Conservation (phyloP, 352 stramenopile species). For the Halophytophthora batemanensis region DNA sequence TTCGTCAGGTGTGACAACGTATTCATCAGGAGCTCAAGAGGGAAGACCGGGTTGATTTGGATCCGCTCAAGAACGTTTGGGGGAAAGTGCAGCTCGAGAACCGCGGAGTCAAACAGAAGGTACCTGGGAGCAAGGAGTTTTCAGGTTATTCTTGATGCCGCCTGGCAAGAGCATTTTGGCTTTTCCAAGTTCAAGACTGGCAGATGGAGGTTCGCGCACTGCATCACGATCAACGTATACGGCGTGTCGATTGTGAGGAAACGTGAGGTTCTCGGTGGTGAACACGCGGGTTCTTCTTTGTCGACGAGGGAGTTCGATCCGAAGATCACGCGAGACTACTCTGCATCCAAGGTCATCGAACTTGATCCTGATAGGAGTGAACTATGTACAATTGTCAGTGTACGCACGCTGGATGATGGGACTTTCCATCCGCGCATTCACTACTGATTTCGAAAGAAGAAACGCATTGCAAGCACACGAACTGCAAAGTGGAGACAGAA, state of each 20-base stretch:
- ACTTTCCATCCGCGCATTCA: not conserved
- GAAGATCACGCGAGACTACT: not conserved
- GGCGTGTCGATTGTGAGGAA: not conserved
- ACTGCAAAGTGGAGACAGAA: not conserved
- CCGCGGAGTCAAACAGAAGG: not conserved
- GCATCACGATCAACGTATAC: constrained; percentile 2
- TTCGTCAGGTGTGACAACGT: not conserved
- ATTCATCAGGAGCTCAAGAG: not conserved
- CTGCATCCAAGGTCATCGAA: not conserved
- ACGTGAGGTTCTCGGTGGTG: not conserved
- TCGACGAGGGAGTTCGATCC: not conserved
- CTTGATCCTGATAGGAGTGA: not conserved
- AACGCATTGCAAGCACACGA: not conserved
- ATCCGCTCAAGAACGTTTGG: not conserved
- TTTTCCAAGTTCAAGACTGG: constrained; percentile 1
- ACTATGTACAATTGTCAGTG: not conserved
- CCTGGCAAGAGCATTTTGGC: not conserved
- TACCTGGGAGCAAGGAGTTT: constrained; percentile 1
- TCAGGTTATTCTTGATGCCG: too few relatives aligned
- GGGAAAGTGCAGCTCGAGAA: not conserved
- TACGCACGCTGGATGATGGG: not conserved
- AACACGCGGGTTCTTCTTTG: not conserved
- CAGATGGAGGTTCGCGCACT: constrained; percentile 1
- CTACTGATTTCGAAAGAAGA: not conserved
- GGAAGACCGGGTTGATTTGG: not conserved